Evolutionary conservation across 306 rosid genomes (phyloP).

Genomic region (Carpinus viminea): DNA sequence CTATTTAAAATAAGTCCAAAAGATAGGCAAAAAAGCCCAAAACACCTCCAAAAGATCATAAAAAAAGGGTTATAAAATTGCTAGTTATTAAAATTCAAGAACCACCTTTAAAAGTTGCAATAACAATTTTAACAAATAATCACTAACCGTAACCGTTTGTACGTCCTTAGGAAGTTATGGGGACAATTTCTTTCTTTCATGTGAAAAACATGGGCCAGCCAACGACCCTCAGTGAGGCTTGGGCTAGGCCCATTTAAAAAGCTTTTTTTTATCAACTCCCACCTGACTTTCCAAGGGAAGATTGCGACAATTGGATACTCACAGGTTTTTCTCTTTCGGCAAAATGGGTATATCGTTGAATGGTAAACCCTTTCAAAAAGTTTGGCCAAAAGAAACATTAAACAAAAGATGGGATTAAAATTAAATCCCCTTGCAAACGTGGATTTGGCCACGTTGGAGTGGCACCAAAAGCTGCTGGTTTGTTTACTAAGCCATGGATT

Average conservation of each 20-base stretch:
- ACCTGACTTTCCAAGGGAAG: not conserved
- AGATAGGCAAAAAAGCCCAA: no score
- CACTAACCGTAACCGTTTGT: no score
- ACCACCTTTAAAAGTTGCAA: no score
- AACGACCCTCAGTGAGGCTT: not conserved
- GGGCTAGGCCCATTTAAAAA: not conserved
- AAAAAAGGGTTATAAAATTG: no score
- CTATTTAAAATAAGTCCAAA: no score
- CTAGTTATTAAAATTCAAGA: no score
- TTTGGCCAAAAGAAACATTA: not conserved
- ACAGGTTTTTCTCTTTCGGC: not conserved
- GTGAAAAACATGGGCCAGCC: not conserved
- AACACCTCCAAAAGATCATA: no score
- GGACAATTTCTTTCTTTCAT: no score
- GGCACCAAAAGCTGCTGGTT: constrained; percentile 9
- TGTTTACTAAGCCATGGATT: not conserved
- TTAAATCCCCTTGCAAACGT: not conserved
- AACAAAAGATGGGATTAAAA: not conserved
- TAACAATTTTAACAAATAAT: no score
- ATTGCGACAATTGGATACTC: not conserved
- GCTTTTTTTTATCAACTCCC: not conserved
- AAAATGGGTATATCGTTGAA: not conserved
- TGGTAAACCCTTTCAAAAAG: not conserved
- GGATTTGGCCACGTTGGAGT: not conserved
- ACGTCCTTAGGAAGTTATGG: no score